These are phyloP conservation scores for Parmelia sp. DNA, from an alignment of 495 filamentous ascomycete genomes.

Conservation along the genomic window DNA sequence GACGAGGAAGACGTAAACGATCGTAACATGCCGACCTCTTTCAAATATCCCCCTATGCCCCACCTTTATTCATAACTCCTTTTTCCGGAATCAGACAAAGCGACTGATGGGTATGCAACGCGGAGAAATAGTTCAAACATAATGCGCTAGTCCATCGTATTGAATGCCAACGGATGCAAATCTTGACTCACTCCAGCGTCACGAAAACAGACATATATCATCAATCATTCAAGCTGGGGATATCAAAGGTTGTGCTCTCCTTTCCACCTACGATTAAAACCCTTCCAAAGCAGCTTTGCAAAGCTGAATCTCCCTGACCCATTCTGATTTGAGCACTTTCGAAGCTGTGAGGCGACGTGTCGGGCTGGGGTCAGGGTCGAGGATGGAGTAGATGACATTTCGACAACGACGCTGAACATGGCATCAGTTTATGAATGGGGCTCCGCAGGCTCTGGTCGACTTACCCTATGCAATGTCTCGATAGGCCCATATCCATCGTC, in stretches of 20 bases:
- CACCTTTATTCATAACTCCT: constrained; percentile 12
- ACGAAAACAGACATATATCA: not conserved
- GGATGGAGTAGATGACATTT: constrained; percentile 97
- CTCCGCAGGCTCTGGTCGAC: constrained; percentile 27
- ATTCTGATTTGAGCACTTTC: constrained; percentile 95
- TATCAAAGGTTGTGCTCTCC: not conserved
- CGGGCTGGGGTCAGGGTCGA: constrained; percentile 78
- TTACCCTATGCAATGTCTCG: constrained; percentile 89
- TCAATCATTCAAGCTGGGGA: not conserved
- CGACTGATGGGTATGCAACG: constrained; percentile 20
- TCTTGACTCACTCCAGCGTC: not conserved
- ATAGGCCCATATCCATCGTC: constrained; percentile 96
- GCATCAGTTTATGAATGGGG: constrained; percentile 33
- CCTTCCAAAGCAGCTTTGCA: constrained; percentile 96
- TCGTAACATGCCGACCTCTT: constrained; percentile 14
- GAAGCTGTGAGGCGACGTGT: constrained; percentile 87
- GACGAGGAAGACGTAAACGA: not conserved
- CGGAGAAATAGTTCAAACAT: not conserved
- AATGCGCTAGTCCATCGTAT: constrained; percentile 8
- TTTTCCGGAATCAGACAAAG: constrained; percentile 9
- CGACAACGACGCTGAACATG: constrained; percentile 77
- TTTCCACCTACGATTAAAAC: constrained; percentile 40
- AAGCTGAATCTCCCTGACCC: constrained; percentile 92
- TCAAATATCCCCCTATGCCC: constrained; percentile 15
- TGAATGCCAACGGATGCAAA: constrained; percentile 6